Conservation (phyloP, 2,329 filamentous ascomycete genomes). For the Monosporascus cannonballus region DNA sequence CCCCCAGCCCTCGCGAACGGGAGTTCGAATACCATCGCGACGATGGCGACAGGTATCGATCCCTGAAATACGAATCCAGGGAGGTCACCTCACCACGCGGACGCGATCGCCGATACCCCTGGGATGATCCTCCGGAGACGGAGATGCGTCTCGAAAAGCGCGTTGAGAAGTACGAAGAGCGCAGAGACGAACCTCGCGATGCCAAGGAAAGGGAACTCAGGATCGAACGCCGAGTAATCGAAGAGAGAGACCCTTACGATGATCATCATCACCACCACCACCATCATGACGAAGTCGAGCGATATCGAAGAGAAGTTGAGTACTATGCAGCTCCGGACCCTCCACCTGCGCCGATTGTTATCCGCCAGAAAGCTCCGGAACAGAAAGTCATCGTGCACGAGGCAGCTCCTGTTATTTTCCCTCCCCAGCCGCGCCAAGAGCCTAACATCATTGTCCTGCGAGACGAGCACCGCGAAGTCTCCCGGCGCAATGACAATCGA, state of each 20-base stretch:
- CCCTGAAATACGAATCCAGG: constrained; percentile 21
- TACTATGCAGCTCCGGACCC: constrained; percentile 51
- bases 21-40: constrained; percentile 29
- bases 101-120: constrained; percentile 28
- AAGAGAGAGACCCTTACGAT: constrained; percentile 20
- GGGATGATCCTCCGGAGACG: constrained; percentile 30
- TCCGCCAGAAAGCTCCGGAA: constrained; percentile 49
- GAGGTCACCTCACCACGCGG: constrained; percentile 30
- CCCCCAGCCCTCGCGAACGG: constrained; percentile 4
- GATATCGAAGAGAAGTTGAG: constrained; percentile 56
- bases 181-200: constrained; percentile 16
- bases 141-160: constrained; percentile 38
- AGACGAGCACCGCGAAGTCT: constrained; percentile 33
- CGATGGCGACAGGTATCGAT: constrained; percentile 23
- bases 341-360: constrained; percentile 45
- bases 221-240: constrained; percentile 24
- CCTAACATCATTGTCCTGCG: constrained; percentile 39
- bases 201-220: constrained; percentile 24
- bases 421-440: constrained; percentile 32
- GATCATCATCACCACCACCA: constrained; percentile 26
- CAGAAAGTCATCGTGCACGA: constrained; percentile 58
- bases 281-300: constrained; percentile 48
- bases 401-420: constrained; percentile 46
- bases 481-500: constrained; percentile 27
- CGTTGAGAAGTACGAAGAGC: constrained; percentile 32